These are phyloP conservation scores for Porodaedalea pini DNA, from an alignment of 1,284 basidiomycete species.

Conservation along the genomic window DNA sequence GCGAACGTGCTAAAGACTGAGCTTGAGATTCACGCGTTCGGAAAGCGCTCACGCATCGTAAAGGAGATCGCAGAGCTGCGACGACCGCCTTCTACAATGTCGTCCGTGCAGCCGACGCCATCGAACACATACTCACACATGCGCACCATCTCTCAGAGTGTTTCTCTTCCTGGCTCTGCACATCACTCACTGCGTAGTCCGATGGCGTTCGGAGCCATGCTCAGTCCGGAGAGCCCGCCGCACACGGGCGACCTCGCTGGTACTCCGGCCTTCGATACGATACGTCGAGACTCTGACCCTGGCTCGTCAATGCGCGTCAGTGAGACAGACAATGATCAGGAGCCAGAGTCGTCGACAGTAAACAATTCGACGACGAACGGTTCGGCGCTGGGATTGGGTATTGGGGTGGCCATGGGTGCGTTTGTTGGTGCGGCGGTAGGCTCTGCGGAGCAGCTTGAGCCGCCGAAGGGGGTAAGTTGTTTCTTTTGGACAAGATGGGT, in stretches of 20 bases:
- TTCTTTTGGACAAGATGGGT: neutral
- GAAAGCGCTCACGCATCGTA: slow-evolving; percentile 89
- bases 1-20: slow-evolving; percentile 90
- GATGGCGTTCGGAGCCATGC: slow-evolving; percentile 17
- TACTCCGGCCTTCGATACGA: slow-evolving; percentile 22
- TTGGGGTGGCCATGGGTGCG: slow-evolving; percentile 18
- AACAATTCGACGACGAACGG: slow-evolving; percentile 20
- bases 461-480: slow-evolving; percentile 11
- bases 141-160: slow-evolving; percentile 38
- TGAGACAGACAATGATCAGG: slow-evolving; percentile 14
- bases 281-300: slow-evolving; percentile 32
- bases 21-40: slow-evolving; percentile 92
- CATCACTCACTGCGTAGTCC: slow-evolving; percentile 19
- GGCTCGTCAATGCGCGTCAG: slow-evolving; percentile 23
- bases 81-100: slow-evolving; percentile 52
- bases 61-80: slow-evolving; percentile 93
- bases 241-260: slow-evolving; percentile 31
- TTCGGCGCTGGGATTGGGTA: slow-evolving; percentile 27
- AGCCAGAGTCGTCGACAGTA: slow-evolving; percentile 15
- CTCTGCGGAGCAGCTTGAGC: slow-evolving; percentile 14
- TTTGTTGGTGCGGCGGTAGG: slow-evolving; percentile 5
- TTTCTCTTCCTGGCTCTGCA: slow-evolving; percentile 18
- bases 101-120: slow-evolving; percentile 34
- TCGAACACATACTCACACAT: slow-evolving; percentile 39
- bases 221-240: slow-evolving; percentile 42